Conservation (phyloP, 495 filamentous ascomycete genomes). For the Xylaria venustula region DNA sequence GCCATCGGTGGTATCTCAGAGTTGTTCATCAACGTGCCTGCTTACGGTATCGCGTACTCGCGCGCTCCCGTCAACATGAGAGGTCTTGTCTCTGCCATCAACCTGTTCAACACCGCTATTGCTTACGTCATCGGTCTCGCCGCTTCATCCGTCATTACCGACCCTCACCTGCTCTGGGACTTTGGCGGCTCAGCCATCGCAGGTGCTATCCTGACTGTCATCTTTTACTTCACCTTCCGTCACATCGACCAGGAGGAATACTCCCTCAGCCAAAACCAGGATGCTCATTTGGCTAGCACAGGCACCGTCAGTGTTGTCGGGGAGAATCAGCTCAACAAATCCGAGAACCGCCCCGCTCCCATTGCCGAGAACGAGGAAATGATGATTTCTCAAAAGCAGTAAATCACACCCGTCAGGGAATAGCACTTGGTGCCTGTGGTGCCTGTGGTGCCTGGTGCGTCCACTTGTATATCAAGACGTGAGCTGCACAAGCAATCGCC, state of each 20-base stretch:
- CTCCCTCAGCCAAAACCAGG: constrained; percentile 36
- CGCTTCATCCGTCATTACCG: constrained; percentile 57
- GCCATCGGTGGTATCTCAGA: constrained; percentile 63
- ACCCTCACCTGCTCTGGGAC: constrained; percentile 60
- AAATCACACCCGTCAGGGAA: neutral
- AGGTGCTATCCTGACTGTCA: constrained; percentile 42
- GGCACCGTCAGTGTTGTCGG: constrained; percentile 36
- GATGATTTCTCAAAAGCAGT: constrained; percentile 45
- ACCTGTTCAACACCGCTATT: constrained; percentile 58
- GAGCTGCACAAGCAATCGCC: neutral
- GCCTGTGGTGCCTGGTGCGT: neutral
- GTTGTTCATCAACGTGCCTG: constrained; percentile 68
- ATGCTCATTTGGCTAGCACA: constrained; percentile 33
- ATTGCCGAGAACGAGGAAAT: constrained; percentile 44
- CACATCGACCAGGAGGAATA: constrained; percentile 50
- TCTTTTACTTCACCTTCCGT: constrained; percentile 53
- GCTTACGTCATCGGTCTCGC: constrained; percentile 60
- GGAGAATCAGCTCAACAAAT: constrained; percentile 42
- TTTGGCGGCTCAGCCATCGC: constrained; percentile 51
- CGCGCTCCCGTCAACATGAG: constrained; percentile 69
- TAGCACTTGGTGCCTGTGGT: constrained; percentile 1
- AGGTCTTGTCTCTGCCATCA: constrained; percentile 64
- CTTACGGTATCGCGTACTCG: constrained; percentile 70
- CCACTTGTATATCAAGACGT: too few relatives aligned
- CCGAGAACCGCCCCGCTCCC: constrained; percentile 33